Evolutionary conservation across 1,139 yeast species (phyloP).

Genomic region (Blastobotrys serpentis): DNA sequence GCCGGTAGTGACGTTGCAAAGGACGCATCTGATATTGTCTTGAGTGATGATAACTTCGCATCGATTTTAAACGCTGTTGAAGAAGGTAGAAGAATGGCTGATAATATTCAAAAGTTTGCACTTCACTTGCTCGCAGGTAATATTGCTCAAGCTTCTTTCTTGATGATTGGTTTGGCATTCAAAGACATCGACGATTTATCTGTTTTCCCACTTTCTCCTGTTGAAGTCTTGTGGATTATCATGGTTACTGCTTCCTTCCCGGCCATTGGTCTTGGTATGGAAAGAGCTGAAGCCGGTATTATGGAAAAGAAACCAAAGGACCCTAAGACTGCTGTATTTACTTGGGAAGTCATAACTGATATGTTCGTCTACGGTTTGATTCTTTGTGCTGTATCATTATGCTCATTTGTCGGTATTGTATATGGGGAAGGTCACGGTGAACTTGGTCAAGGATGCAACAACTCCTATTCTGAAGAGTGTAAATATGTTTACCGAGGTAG

Average conservation of each 20-base stretch:
- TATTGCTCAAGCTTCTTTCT: constrained; percentile 71
- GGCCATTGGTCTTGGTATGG: constrained; percentile 84
- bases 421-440: constrained; percentile 63
- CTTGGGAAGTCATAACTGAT: constrained; percentile 68
- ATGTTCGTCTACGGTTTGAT: constrained; percentile 72
- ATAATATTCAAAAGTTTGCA: constrained; percentile 79
- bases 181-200: constrained; percentile 58
- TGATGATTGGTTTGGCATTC: constrained; percentile 71
- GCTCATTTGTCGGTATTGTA: constrained; percentile 62
- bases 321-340: constrained; percentile 58
- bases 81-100: constrained; percentile 81
- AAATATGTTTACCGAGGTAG: constrained; percentile 72
- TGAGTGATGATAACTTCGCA: constrained; percentile 75
- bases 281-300: constrained; percentile 63
- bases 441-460: constrained; percentile 67
- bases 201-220: constrained; percentile 76
- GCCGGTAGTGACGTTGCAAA: constrained; percentile 78
- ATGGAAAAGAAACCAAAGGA: constrained; percentile 65
- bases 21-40: constrained; percentile 70
- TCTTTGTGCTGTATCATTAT: constrained; percentile 73
- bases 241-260: constrained; percentile 81
- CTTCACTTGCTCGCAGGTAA: constrained; percentile 75
- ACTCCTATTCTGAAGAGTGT: constrained; percentile 49
- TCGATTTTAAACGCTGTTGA: constrained; percentile 75
- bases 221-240: constrained; percentile 77